Evolutionary conservation across 176 grass and related monocot species (phyloP).

Genomic region (Hordeum marinum): DNA sequence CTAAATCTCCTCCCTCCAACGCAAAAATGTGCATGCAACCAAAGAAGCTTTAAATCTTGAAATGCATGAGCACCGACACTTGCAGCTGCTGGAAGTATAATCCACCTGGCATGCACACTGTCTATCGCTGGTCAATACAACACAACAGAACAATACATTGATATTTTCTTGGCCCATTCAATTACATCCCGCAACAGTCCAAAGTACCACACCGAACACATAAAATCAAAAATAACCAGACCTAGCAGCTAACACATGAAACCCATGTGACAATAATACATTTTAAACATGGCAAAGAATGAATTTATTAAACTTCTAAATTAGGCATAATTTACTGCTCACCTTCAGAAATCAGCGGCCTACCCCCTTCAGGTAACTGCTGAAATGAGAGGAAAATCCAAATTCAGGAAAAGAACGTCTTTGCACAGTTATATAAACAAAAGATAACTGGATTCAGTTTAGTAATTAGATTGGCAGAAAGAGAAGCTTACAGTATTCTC

Average conservation of each 20-base stretch:
- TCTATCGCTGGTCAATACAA: background rate
- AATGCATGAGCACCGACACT: background rate
- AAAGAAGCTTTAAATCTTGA: background rate
- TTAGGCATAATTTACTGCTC: constrained; percentile 18
- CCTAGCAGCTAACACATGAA: background rate
- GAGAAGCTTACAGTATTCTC: constrained; percentile 25
- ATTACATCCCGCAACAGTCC: background rate
- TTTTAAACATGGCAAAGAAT: background rate
- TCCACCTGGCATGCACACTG: background rate
- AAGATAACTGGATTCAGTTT: background rate
- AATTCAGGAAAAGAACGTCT: background rate
- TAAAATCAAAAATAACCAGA: too few relatives aligned
- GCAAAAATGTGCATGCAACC: background rate
- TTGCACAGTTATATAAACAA: background rate
- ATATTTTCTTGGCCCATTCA: background rate
- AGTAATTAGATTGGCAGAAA: background rate
- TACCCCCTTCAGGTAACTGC: constrained; percentile 27
- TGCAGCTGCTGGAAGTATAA: background rate
- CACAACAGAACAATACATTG: background rate
- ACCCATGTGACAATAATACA: constrained; percentile 3
- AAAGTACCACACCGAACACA: background rate
- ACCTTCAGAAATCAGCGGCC: constrained; percentile 44
- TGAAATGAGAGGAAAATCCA: background rate
- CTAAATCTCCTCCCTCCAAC: background rate
- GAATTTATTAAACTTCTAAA: background rate